A percentile compares a stretch with the other conserved stretches of the same genome.
Conservation (phyloP, 73 alveolate species). For the Stentor roeselii region DNA sequence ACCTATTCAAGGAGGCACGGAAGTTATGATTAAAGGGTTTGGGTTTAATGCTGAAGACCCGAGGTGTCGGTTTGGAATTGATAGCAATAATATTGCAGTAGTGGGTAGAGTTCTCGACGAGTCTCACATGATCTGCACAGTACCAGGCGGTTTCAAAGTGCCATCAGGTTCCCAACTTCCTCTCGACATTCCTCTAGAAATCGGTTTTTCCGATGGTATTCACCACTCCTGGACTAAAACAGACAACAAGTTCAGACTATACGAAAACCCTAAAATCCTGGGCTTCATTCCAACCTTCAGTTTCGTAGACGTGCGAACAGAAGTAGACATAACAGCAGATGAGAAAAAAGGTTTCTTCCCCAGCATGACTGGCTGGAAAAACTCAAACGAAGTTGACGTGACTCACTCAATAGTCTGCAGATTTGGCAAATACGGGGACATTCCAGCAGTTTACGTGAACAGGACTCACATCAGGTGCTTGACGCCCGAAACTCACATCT, state of each 20-base stretch:
- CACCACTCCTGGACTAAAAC: constrained; percentile 86
- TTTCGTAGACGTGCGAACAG: constrained; percentile 58
- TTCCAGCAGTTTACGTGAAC: constrained; percentile 74
- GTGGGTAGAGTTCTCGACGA: constrained; percentile 69
- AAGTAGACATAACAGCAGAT: constrained; percentile 63
- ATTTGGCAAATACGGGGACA: constrained; percentile 84
- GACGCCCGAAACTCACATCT: constrained; percentile 75
- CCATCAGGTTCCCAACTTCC: constrained; percentile 79
- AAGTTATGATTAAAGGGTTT: constrained; percentile 69
- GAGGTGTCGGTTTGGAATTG: constrained; percentile 91
- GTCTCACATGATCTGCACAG: constrained; percentile 72
- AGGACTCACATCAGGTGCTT: constrained; percentile 77
- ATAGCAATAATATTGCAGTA: constrained; percentile 80
- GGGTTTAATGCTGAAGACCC: constrained; percentile 71
- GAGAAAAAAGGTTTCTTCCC: constrained; percentile 66
- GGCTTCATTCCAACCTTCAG: constrained; percentile 63
- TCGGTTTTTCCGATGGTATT: constrained; percentile 83
- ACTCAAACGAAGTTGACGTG: constrained; percentile 50
- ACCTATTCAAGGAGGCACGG: constrained; percentile 81
- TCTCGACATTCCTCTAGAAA: constrained; percentile 79
- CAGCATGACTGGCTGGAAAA: constrained; percentile 64
- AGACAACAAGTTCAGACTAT: constrained; percentile 74
- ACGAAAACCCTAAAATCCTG: constrained; percentile 67
- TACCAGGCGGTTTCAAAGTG: constrained; percentile 73
- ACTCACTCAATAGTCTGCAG: constrained; percentile 70